These are phyloP conservation scores for Colletotrichum lindemuthianum DNA, from an alignment of 2,329 filamentous ascomycete species.

Conservation along the genomic window DNA sequence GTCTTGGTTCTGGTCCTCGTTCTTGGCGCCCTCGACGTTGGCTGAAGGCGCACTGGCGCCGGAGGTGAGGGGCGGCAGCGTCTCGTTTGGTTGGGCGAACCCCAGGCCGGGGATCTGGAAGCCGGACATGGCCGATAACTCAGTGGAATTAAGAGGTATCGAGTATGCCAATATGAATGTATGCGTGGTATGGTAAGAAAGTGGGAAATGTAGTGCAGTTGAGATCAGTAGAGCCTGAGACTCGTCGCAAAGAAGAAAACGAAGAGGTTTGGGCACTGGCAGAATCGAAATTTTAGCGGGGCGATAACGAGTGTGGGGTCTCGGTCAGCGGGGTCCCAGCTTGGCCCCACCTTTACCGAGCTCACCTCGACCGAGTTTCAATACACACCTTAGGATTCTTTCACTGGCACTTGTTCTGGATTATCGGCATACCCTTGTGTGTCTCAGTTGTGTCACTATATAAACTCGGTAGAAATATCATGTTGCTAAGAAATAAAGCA, in stretches of 20 bases:
- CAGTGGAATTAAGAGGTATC: no score
- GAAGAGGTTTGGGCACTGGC: not conserved
- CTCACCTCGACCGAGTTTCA: not conserved
- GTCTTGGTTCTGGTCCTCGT: not conserved
- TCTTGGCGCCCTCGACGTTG: conserved; percentile 35
- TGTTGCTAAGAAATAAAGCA: no score
- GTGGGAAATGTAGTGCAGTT: not conserved
- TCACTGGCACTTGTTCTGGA: no score
- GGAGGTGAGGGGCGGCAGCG: conserved; percentile 49
- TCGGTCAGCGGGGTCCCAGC: not conserved
- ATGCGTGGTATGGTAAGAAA: not conserved
- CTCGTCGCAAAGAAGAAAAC: conserved; percentile 28
- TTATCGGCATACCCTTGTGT: no score
- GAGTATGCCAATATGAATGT: not conserved
- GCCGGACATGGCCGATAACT: conserved; percentile 46
- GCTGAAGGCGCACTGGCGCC: conserved; percentile 46
- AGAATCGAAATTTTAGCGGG: conserved; percentile 32
- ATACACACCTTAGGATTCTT: no score
- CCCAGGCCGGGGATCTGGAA: conserved; percentile 57
- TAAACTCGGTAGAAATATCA: no score
- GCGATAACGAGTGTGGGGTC: conserved; percentile 9
- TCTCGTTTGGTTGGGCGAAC: conserved; percentile 55
- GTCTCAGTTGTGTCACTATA: no score
- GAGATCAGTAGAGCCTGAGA: not conserved
- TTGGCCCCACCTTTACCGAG: conserved; percentile 17